These are phyloP conservation scores for Nigrospora oryzae DNA, from an alignment of 2,329 filamentous ascomycete species.

Conservation along the genomic window DNA sequence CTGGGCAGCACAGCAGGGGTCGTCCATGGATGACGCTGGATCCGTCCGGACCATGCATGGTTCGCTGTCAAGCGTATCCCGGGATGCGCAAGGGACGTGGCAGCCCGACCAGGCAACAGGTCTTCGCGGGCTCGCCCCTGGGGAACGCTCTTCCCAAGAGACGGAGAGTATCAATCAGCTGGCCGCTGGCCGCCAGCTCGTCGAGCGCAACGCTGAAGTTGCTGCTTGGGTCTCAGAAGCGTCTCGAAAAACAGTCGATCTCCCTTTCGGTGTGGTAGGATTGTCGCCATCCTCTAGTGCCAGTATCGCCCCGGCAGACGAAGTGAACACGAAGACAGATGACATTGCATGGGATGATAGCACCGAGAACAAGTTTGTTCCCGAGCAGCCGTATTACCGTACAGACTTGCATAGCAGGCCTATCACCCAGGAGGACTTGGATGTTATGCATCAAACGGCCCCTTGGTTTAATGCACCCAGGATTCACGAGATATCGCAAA, in stretches of 20 bases:
- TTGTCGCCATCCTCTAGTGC: too few species aligned
- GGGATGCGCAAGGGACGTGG: conserved; percentile 34
- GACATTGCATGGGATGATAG: conserved; percentile 34
- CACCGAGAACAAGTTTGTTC: conserved; percentile 41
- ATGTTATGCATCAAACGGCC: conserved; percentile 38
- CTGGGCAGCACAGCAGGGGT: conserved; percentile 22
- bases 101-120: conserved; percentile 27
- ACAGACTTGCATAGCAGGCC: conserved; percentile 25
- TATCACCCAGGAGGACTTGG: conserved; percentile 36
- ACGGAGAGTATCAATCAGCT: conserved; percentile 41
- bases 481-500: conserved; percentile 33
- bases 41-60: conserved; percentile 12
- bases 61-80: conserved; percentile 14
- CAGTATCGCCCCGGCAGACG: too few species aligned
- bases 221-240: conserved; percentile 36
- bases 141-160: conserved; percentile 32
- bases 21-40: conserved; percentile 29
- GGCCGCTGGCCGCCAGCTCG: conserved; percentile 27
- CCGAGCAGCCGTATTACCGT: conserved; percentile 41
- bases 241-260: conserved; percentile 5
- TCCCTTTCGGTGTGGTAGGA: background rate
- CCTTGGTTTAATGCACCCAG: conserved; percentile 42
- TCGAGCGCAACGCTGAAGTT: conserved; percentile 42
- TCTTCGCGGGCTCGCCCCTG: conserved; percentile 38
- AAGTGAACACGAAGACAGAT: background rate